phyloP scores from a whole-genome alignment of 306 rosid species.

The Hippophae rhamnoides region DNA sequence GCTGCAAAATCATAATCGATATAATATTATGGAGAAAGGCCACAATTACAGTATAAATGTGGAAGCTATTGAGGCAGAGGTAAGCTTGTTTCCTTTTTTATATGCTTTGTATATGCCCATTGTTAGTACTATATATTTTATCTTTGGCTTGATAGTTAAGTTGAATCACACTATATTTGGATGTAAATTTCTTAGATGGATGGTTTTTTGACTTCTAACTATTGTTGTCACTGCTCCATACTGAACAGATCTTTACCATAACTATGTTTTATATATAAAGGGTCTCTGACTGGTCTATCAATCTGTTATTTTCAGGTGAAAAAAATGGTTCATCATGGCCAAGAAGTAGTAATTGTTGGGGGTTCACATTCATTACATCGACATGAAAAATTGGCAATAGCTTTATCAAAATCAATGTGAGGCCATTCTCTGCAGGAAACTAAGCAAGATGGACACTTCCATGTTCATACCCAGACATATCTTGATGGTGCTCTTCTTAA shows the following conservation, averaged over 20 bases:
- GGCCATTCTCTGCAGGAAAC: constrained; percentile 98
- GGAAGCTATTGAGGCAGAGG: constrained; percentile 74
- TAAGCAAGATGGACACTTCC: constrained; percentile 88
- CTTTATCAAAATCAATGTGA: constrained; percentile 90
- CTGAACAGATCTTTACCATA: no score
- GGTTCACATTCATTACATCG: constrained; percentile 77
- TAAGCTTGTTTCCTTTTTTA: constrained; percentile 24
- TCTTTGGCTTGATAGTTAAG: no score
- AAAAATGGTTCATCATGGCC: constrained; percentile 75
- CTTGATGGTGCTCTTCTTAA: constrained; percentile 88
- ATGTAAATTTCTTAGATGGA: no score
- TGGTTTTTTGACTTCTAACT: no score
- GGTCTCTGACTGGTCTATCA: constrained; percentile 11
- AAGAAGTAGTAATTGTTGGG: constrained; percentile 80
- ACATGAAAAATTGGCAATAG: constrained; percentile 92
- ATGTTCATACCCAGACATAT: constrained; percentile 86
- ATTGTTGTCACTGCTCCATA: no score
- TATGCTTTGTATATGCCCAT: not conserved
- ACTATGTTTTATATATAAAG: no score
- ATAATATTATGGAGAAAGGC: constrained; percentile 74
- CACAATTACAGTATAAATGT: constrained; percentile 77
- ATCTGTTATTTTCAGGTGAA: constrained; percentile 48
- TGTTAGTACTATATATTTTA: not conserved
- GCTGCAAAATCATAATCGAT: constrained; percentile 89
- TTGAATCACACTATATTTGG: no score